Conservation (phyloP, 768 basidiomycete species). For the Heimioporus sp. region DNA sequence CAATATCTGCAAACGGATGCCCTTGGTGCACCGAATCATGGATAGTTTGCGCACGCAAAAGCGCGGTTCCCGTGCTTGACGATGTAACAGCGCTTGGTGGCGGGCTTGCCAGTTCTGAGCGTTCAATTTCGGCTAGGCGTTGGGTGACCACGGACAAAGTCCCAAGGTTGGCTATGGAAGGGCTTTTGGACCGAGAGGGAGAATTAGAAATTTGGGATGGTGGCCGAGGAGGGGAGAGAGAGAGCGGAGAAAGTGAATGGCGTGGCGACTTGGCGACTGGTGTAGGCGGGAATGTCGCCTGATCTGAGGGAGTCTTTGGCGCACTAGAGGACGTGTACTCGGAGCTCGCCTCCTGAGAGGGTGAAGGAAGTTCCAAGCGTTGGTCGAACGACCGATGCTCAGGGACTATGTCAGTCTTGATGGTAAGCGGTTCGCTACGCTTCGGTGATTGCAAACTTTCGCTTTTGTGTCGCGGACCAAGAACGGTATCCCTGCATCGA, state of each 20-base stretch:
- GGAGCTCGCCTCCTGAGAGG: constrained; percentile 19
- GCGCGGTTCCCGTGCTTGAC: constrained; percentile 22
- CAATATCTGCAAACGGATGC: constrained; percentile 22
- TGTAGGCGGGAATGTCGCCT: constrained; percentile 18
- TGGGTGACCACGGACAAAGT: constrained; percentile 64
- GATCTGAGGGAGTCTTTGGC: constrained; percentile 7
- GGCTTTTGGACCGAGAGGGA: constrained; percentile 39
- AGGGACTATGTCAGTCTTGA: constrained; percentile 16
- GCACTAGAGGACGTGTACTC: constrained; percentile 29
- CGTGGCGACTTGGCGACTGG: constrained; percentile 28
- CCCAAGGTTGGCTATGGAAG: constrained; percentile 62
- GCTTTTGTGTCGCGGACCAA: constrained; percentile 37
- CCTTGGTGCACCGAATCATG: constrained; percentile 5
- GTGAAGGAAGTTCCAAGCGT: constrained; percentile 5
- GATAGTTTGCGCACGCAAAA: constrained; percentile 22
- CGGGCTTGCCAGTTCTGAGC: constrained; percentile 19
- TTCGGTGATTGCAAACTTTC: neutral
- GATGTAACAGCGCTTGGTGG: constrained; percentile 18
- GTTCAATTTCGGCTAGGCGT: constrained; percentile 60
- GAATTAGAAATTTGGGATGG: constrained; percentile 27
- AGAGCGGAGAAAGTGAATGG: constrained; percentile 14
- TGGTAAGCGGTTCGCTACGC: constrained; percentile 3
- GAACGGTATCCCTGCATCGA: constrained; percentile 53
- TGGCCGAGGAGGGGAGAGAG: constrained; percentile 21
- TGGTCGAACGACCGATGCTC: neutral